Evolutionary conservation across 2,329 filamentous ascomycete genomes (phyloP).

Genomic region (Penicillium sp.): DNA sequence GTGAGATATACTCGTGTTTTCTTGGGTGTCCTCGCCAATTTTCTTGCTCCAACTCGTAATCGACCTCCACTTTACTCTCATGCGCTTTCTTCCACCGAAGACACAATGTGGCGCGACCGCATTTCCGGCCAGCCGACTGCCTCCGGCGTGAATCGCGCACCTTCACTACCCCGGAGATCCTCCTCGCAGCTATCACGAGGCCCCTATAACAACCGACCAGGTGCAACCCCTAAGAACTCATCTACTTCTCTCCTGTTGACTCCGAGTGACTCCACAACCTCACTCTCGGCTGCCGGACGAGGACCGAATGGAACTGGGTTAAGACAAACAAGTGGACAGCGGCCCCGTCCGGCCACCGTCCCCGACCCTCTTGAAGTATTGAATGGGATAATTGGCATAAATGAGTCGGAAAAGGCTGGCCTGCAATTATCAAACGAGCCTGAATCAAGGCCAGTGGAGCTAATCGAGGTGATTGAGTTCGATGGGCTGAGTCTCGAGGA

Average conservation of each 20-base stretch:
- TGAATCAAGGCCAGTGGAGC: conserved; percentile 43
- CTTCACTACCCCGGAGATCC: conserved; percentile 69
- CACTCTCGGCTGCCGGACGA: conserved; percentile 68
- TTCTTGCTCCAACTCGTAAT: not conserved
- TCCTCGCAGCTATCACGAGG: conserved; percentile 71
- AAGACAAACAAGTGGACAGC: conserved; percentile 58
- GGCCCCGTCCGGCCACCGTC: conserved; percentile 57
- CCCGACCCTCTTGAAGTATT: conserved; percentile 74
- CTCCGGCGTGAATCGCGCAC: conserved; percentile 66
- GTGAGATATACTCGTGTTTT: not conserved
- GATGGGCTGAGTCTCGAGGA: conserved; percentile 74
- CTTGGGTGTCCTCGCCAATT: not conserved
- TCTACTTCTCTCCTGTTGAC: conserved; percentile 74
- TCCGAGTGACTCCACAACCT: conserved; percentile 74
- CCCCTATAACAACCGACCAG: conserved; percentile 68
- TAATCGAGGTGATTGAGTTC: conserved; percentile 76
- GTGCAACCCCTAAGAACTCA: conserved; percentile 71
- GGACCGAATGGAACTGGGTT: conserved; percentile 69
- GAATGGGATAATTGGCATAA: conserved; percentile 58
- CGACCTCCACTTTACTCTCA: conserved; percentile 3
- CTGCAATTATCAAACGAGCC: conserved; percentile 10
- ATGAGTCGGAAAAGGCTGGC: conserved; percentile 20
- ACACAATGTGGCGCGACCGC: conserved; percentile 85
- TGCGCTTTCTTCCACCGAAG: conserved; percentile 6
- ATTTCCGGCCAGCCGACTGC: conserved; percentile 72